Percentiles rank a stretch among this genome's conserved stretches.
These are phyloP conservation scores for Colletotrichum aenigma DNA, from an alignment of 2,329 filamentous ascomycete genomes.

Conservation along the genomic window DNA sequence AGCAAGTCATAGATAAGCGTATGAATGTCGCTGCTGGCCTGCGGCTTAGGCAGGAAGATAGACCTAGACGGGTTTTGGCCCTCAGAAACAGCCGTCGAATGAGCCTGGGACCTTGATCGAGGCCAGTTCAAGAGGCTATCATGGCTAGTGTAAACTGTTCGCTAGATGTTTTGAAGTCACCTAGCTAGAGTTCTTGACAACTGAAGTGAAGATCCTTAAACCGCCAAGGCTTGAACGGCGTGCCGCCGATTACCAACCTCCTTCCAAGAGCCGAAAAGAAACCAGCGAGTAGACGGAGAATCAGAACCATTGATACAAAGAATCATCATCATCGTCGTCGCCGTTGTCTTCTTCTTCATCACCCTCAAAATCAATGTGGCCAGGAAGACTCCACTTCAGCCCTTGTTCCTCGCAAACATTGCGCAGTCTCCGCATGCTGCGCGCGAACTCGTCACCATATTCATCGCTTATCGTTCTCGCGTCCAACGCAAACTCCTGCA, in stretches of 20 bases:
- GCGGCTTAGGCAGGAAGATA: too few relatives aligned
- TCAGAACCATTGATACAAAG: neutral
- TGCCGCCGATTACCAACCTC: neutral
- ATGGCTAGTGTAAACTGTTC: neutral
- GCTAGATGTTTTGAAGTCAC: neutral
- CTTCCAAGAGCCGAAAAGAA: neutral
- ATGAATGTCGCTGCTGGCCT: too few relatives aligned
- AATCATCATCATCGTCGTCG: neutral
- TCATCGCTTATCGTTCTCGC: rapidly evolving
- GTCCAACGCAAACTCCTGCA: neutral
- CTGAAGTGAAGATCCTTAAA: neutral
- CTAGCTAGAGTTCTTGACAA: neutral
- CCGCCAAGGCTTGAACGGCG: neutral
- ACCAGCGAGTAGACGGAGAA: neutral
- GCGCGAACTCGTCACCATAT: neutral
- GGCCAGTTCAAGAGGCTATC: neutral
- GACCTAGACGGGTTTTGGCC: too few relatives aligned
- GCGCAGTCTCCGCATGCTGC: neutral
- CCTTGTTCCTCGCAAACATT: neutral
- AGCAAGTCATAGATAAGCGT: too few relatives aligned
- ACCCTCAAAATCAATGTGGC: neutral
- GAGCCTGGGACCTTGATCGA: neutral
- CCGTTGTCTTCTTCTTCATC: too few relatives aligned
- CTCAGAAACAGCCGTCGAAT: too few relatives aligned
- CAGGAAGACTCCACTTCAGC: neutral